Evolutionary conservation across 345 rosid genomes (phyloP), one percentile per base, ranked within the genome.

Genomic region (Eucalyptus marginata): DNA sequence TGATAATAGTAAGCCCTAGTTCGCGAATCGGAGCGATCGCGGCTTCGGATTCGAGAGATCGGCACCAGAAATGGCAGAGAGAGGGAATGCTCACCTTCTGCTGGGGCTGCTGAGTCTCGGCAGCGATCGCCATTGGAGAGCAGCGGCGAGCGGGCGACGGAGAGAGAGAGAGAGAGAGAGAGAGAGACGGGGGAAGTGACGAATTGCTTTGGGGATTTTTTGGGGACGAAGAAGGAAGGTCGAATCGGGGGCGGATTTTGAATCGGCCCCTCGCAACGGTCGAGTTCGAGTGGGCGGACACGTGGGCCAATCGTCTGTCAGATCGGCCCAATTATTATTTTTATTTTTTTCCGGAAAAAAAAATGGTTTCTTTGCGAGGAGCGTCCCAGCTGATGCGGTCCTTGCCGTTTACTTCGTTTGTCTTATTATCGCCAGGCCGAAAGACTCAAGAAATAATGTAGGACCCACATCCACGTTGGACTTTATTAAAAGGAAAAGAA

Each of bases 81-180:
- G n/a, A 36, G 20, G 4, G 87, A 14, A n/a, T 85, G 36, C 40
- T 86, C 86, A 95, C 99, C 94, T 95, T 94, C 54, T 95, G 96
- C 84, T 91, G 96, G 36, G 94, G 90, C 6, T 93, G 90, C 9
- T 93, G 95, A 47, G 91, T 89, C 88, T 96, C 97, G 58, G 96
- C 89, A 91, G 95, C 94, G 59, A 96, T 96, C 91, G 95, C 97
- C 98, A 95, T 96, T 86, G 81, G 86, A 85, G 66, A 20, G 24
- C 64, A 52, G 22, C 84, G 59, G 88, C 56, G 12, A 58, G 59
- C 58, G 85, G 49, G 33, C 13, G 47, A 58, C 7, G 8, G 15
- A 83, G 49, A 11, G 62, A 71, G 44, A 51, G 49, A 18, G 11
- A 33, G 15, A 83, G 49, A 11, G 62, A 71, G 44, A 51, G 49